Base-by-base conservation (phyloP, 169 alveolate genomes). In the Plasmodium cynomolgi region DNA sequence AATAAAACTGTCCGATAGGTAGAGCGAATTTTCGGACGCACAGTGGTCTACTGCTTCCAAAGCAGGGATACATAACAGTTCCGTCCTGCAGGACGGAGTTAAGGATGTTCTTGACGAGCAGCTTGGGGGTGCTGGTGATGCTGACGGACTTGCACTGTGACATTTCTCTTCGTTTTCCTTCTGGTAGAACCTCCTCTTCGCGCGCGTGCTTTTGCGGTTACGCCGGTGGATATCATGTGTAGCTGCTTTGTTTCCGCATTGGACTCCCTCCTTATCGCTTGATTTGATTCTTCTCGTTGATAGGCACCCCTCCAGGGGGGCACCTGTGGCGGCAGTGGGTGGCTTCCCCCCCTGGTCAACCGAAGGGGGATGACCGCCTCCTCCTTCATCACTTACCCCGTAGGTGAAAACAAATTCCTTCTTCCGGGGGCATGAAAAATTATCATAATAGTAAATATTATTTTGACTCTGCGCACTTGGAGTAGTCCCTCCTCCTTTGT, bases 351-450 rank as follows among this genome's bases (percentile, higher is more conserved):
- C 77, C n/a, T 68, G 41, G 15, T 68, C 37, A 29, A 13, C 77
- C 31, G 37, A 68, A 68, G 41, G 37, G 77, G 77, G n/a, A 68
- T 1, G 41, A 23, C 1, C 20, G 7, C 37, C n/a, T 68, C 37
- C n/a, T 68, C 41, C 37, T 26, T 68, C 77, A 68, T 68, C 77
- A 68, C 3, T 80, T 41, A 80, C n/a, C 29, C 33, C 72, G 33
- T 15, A 82, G 39, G 81, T 50, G 71, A 54, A 82, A 82, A 58
- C 33, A 82, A 56, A 50, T 44, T n/a, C 91, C 58, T 82, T 82
- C 73, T 82, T 82, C 54, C 71, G 56, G 17, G 39, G 77, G 56
- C 91, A 80, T 9, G 84, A 80, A 80, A 17, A 80, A 31, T 80
- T 80, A 31, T 80, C 84, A 41, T 80, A 80, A 80, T 80, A 41